Conservation (phyloP, 192 early-diverging fungal genomes). For the Podochytrium sp. region DNA sequence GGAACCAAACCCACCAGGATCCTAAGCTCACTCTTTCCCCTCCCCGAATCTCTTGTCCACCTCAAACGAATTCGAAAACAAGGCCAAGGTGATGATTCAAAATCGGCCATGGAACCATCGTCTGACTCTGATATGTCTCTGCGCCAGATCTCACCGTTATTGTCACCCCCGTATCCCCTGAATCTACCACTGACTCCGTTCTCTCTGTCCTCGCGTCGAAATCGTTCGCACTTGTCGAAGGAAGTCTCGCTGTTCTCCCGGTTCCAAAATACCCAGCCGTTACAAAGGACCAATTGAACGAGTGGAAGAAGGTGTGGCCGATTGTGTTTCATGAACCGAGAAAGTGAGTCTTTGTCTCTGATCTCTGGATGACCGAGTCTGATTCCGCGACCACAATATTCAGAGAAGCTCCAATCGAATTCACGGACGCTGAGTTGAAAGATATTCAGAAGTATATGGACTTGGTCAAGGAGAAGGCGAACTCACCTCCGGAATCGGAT, state of each 20-base stretch:
- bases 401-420: conserved; percentile 23
- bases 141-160: neutral
- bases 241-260: conserved; percentile 22
- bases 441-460: conserved; percentile 27
- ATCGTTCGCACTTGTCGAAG: neutral
- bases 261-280: conserved; percentile 69
- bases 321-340: conserved; percentile 62
- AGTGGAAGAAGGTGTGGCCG: conserved; percentile 84
- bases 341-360: neutral
- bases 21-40: conserved; percentile 1
- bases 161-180: neutral
- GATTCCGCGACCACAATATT: too few relatives aligned
- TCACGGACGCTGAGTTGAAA: conserved; percentile 1
- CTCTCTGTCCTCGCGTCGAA: neutral
- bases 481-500: too few relatives aligned
- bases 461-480: neutral
- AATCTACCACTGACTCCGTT: neutral
- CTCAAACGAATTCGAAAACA: conserved; percentile 15
- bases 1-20: conserved; percentile 8
- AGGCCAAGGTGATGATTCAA: neutral
- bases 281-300: conserved; percentile 72
- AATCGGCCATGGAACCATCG: too few relatives aligned
- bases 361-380: too few relatives aligned
- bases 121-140: too few relatives aligned
- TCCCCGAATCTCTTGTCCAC: conserved; percentile 15